Conservation (phyloP, 1,284 basidiomycete genomes). For the Apiotrichum veenhuisii region DNA sequence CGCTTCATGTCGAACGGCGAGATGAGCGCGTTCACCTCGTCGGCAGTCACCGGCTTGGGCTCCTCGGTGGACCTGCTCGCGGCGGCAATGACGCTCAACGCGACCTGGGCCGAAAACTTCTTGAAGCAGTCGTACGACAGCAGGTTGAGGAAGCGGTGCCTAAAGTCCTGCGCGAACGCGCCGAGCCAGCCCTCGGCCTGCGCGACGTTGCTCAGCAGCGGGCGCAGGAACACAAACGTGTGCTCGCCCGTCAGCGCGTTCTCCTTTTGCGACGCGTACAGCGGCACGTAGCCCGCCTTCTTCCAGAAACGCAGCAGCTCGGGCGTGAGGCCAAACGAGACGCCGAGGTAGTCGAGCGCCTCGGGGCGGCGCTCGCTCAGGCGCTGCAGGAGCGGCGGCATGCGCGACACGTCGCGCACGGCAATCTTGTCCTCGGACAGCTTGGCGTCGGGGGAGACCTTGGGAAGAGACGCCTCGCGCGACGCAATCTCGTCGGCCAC, state of each 20-base stretch:
- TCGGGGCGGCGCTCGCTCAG: slow-evolving; percentile 89
- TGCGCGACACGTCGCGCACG: slow-evolving; percentile 68
- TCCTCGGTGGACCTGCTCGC: slow-evolving; percentile 54
- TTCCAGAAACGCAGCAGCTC: slow-evolving; percentile 96
- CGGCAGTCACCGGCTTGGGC: slow-evolving; percentile 52
- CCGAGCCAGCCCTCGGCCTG: slow-evolving; percentile 69
- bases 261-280: slow-evolving; percentile 89
- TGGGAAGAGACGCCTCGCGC: slow-evolving; percentile 4
- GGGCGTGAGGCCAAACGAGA: slow-evolving; percentile 90
- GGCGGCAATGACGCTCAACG: slow-evolving; percentile 84
- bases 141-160: slow-evolving; percentile 80
- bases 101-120: slow-evolving; percentile 82
- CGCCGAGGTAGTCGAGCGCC: slow-evolving; percentile 88
- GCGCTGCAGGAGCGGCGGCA: slow-evolving; percentile 91
- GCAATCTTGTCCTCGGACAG: slow-evolving; percentile 71
- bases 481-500: slow-evolving; percentile 22
- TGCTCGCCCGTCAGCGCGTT: slow-evolving; percentile 97
- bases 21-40: slow-evolving; percentile 69
- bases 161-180: slow-evolving; percentile 90
- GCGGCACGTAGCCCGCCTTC: slow-evolving; percentile 79
- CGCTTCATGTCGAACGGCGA: slow-evolving; percentile 96
- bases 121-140: slow-evolving; percentile 86
- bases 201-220: slow-evolving; percentile 57
- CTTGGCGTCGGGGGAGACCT: slow-evolving; percentile 37
- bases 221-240: slow-evolving; percentile 89